phyloP scores from a whole-genome alignment of 2,329 filamentous ascomycete species.

The Leptographium flavum region DNA sequence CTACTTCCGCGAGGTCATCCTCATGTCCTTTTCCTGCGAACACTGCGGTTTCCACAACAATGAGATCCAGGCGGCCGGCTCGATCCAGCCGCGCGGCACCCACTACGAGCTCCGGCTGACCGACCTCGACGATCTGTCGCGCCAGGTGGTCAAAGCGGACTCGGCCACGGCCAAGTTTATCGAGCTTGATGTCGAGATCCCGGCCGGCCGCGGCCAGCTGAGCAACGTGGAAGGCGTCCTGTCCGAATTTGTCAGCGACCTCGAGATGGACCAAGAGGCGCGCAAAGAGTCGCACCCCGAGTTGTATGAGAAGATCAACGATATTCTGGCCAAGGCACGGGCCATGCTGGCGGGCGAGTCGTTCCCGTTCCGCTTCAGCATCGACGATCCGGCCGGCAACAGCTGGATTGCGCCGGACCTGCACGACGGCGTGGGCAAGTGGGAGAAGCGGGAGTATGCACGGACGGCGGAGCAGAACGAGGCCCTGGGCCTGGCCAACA shows the following conservation, averaged over 20 bases:
- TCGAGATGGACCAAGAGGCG: conserved; percentile 68
- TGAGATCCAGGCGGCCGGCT: conserved; percentile 82
- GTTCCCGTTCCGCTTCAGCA: conserved; percentile 76
- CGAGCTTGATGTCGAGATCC: conserved; percentile 86
- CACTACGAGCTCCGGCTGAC: conserved; percentile 76
- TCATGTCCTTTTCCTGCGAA: conserved; percentile 92
- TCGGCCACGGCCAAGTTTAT: conserved; percentile 74
- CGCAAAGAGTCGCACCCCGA: conserved; percentile 68
- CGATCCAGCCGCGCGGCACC: conserved; percentile 78
- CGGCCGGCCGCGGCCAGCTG: conserved; percentile 76
- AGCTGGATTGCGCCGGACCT: conserved; percentile 89
- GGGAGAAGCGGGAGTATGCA: conserved; percentile 70
- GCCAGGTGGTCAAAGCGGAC: conserved; percentile 88
- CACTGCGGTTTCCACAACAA: conserved; percentile 84
- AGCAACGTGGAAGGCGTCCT: conserved; percentile 89
- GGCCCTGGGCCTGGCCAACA: conserved; percentile 60
- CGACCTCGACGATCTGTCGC: conserved; percentile 56
- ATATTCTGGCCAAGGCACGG: conserved; percentile 58
- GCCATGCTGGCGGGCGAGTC: conserved; percentile 64
- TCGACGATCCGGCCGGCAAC: conserved; percentile 90
- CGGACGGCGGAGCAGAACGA: conserved; percentile 79
- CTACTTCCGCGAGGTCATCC: conserved; percentile 92
- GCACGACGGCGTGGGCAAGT: conserved; percentile 70
- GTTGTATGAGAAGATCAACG: conserved; percentile 61
- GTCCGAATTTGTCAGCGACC: conserved; percentile 60